Percentiles rank a stretch among this genome's conserved stretches.
These are phyloP conservation scores for Boletus huronensis DNA, from an alignment of 768 basidiomycete genomes.

Conservation along the genomic window DNA sequence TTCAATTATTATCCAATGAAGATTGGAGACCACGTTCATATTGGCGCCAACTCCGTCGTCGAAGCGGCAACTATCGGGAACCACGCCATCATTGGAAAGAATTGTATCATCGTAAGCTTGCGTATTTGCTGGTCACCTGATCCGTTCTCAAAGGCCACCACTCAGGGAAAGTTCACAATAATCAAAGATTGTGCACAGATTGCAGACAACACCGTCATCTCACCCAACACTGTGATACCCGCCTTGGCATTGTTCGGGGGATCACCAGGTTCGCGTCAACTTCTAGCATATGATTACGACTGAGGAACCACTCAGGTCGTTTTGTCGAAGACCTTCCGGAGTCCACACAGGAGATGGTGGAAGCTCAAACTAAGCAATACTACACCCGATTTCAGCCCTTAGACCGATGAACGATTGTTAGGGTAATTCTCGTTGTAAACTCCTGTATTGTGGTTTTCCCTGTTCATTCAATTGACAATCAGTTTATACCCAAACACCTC, in stretches of 20 bases:
- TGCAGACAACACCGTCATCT: constrained; percentile 84
- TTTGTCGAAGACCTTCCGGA: constrained; percentile 86
- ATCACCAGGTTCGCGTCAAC: constrained; percentile 66
- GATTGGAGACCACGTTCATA: constrained; percentile 92
- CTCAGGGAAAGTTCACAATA: constrained; percentile 90
- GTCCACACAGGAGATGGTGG: constrained; percentile 89
- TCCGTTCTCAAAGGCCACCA: neutral
- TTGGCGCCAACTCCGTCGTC: constrained; percentile 83
- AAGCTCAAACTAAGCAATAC: constrained; percentile 78
- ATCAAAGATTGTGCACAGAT: constrained; percentile 95
- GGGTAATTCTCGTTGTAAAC: constrained; percentile 2
- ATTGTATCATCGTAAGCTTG: constrained; percentile 81
- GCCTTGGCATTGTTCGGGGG: constrained; percentile 83
- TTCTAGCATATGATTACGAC: neutral
- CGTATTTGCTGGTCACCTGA: neutral
- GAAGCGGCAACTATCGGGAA: constrained; percentile 95
- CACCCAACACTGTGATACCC: constrained; percentile 90
- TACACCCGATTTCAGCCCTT: constrained; percentile 79
- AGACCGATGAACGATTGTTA: constrained; percentile 32
- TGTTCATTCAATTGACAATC: neutral
- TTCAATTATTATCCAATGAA: constrained; percentile 99
- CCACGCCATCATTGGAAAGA: constrained; percentile 92
- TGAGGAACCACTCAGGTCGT: constrained; percentile 49
- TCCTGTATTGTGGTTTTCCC: constrained; percentile 2
- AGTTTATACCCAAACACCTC: neutral